Evolutionary conservation across 371 early-diverging fungal species (phyloP).

Genomic region (Mortierella sp.): DNA sequence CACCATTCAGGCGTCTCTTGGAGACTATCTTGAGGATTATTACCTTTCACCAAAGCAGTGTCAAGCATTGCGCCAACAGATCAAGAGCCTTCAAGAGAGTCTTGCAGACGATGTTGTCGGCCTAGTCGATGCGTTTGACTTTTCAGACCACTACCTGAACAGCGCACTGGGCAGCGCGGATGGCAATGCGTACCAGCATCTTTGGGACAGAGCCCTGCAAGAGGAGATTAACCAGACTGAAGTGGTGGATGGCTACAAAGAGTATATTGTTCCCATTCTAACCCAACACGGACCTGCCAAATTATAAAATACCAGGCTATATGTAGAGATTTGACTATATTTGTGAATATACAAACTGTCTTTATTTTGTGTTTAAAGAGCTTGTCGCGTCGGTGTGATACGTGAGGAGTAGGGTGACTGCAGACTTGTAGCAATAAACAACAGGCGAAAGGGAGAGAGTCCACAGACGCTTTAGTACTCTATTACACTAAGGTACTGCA

Average conservation of each 20-base stretch:
- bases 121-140: slow-evolving; percentile 78
- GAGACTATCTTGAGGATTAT: slow-evolving; percentile 48
- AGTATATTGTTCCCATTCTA: slow-evolving; percentile 65
- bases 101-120: slow-evolving; percentile 74
- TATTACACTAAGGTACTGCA: too few relatives aligned
- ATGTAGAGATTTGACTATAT: too few relatives aligned
- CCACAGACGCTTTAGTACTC: too few relatives aligned
- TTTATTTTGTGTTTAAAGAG: neutral
- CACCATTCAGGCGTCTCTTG: slow-evolving; percentile 41
- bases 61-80: slow-evolving; percentile 43
- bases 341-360: neutral
- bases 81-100: slow-evolving; percentile 55
- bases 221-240: slow-evolving; percentile 74
- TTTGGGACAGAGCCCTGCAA: slow-evolving; percentile 72
- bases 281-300: slow-evolving; percentile 47
- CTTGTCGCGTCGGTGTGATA: too few relatives aligned
- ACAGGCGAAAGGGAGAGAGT: too few relatives aligned
- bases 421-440: too few relatives aligned
- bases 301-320: slow-evolving; percentile 14
- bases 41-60: slow-evolving; percentile 42
- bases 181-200: slow-evolving; percentile 77
- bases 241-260: slow-evolving; percentile 70
- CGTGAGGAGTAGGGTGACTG: too few relatives aligned
- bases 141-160: slow-evolving; percentile 72
- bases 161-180: slow-evolving; percentile 75